Conservation (phyloP, 2,329 filamentous ascomycete genomes). For the Ustulina deusta region DNA sequence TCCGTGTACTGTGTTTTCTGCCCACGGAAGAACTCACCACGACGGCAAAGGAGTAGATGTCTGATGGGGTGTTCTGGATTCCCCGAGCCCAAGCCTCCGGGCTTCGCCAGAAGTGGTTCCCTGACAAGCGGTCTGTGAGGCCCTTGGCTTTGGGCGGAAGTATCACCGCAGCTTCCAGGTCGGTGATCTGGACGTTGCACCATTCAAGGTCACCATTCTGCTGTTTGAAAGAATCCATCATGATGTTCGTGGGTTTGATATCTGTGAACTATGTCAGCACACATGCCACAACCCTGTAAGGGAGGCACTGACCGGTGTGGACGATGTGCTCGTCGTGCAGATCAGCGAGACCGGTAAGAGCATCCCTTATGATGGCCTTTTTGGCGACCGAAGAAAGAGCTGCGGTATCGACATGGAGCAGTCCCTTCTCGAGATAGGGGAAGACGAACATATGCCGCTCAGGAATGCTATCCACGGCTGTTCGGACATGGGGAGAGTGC, state of each 20-base stretch:
- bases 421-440: slow-evolving; percentile 26
- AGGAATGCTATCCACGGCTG: slow-evolving; percentile 31
- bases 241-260: slow-evolving; percentile 34
- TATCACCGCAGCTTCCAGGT: slow-evolving; percentile 28
- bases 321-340: slow-evolving; percentile 29
- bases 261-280: slow-evolving; percentile 31
- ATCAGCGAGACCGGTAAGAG: slow-evolving; percentile 32
- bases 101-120: slow-evolving; percentile 34
- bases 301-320: slow-evolving; percentile 25
- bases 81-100: slow-evolving; percentile 33
- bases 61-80: slow-evolving; percentile 34
- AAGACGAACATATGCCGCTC: slow-evolving; percentile 30
- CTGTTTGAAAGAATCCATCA: slow-evolving; percentile 34
- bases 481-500: slow-evolving; percentile 28
- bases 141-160: slow-evolving; percentile 31
- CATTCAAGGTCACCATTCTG: slow-evolving; percentile 28
- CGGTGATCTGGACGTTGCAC: slow-evolving; percentile 29
- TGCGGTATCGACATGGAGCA: slow-evolving; percentile 32
- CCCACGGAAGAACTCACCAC: slow-evolving; percentile 28
- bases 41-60: slow-evolving; percentile 34
- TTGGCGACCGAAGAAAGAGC: slow-evolving; percentile 29
- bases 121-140: slow-evolving; percentile 33
- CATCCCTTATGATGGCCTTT: slow-evolving; percentile 32
- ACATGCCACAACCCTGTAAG: slow-evolving; percentile 17
- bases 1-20: slow-evolving; percentile 23